phyloP scores from a whole-genome alignment of 805 yeast genomes.

The Wickerhamomyces bisporus region DNA sequence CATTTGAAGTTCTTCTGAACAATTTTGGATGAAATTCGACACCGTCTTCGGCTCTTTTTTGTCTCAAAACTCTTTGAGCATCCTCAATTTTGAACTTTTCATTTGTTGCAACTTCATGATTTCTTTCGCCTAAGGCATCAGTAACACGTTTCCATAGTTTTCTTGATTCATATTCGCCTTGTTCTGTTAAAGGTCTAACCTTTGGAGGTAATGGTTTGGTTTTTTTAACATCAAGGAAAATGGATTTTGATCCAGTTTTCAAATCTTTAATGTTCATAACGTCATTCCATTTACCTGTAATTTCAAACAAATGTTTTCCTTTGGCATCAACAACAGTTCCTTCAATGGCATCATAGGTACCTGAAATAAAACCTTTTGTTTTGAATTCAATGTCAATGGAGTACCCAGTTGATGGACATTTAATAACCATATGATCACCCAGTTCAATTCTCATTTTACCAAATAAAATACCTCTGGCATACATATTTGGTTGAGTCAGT shows the following conservation, averaged over 20 bases:
- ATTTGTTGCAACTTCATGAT: constrained; percentile 81
- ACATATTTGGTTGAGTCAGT: constrained; percentile 92
- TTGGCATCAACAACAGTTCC: constrained; percentile 58
- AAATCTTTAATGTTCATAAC: constrained; percentile 62
- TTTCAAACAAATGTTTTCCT: constrained; percentile 54
- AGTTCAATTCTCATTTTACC: constrained; percentile 87
- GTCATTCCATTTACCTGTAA: constrained; percentile 93
- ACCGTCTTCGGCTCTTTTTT: constrained; percentile 70
- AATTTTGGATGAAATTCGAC: constrained; percentile 76
- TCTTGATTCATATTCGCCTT: constrained; percentile 76
- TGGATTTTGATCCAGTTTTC: constrained; percentile 41
- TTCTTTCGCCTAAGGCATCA: constrained; percentile 70
- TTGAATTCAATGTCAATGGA: constrained; percentile 88
- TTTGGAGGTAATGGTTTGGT: constrained; percentile 54
- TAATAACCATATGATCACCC: constrained; percentile 85
- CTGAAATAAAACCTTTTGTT: constrained; percentile 90
- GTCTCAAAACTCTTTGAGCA: constrained; percentile 71
- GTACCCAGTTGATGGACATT: constrained; percentile 52
- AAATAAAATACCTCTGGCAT: constrained; percentile 87
- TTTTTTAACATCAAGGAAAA: constrained; percentile 56
- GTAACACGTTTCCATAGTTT: constrained; percentile 79
- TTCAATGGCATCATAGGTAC: constrained; percentile 83
- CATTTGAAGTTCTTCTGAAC: constrained; percentile 46
- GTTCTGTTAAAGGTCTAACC: constrained; percentile 76
- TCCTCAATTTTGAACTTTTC: constrained; percentile 87